Base-by-base conservation (phyloP, 768 basidiomycete genomes). In the Leccinum disarticulatum region DNA sequence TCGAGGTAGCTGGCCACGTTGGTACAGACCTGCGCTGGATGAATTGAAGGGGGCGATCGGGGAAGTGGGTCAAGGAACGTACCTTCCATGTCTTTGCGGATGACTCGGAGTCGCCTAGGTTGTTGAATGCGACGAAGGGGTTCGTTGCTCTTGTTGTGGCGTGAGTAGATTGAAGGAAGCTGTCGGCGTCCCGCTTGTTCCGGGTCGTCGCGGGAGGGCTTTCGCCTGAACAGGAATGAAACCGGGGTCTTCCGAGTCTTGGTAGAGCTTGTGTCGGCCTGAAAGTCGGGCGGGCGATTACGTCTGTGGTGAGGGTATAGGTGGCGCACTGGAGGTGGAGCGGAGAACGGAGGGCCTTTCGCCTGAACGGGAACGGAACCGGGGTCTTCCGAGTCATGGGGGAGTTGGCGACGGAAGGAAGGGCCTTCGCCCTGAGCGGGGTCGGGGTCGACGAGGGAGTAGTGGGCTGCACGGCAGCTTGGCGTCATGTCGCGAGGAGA, bases 301-400 rank as follows among this genome's bases (percentile, higher is more conserved):
- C 8, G 30, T 30, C 8, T 8, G 30, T 30, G 30, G 30, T 30
- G 30, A 30, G 30, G 30, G 30, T 22, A 22, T 57, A 73, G 72
- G 62, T 64, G 77, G 64, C 79, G 68, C 69, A 78, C 77, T 74
- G 69, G 77, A 67, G 79, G 75, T 0, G 64, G 72, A 54, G 67
- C 22, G 22, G 68, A 6, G 77, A 70, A 65, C 79, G 80, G 55
- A 79, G 73, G 15, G 75, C 73, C 11, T 74, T 75, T 62, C 78
- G 78, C 55, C 82, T 77, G 60, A 85, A 78, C 11, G 86, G 86
- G 6, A 87, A 88, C 22, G 87, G 85, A 84, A 78, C 82, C 22
- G 22, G 22, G 22, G 22, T 22, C 22, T 22, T 22, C 22, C 22
- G 22, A 22, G 22, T 22, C 22, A 87, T 83, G 49, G 85, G 82